These are phyloP conservation scores for Sporothrix schenckii DNA, from an alignment of 2,329 filamentous ascomycete genomes.

Conservation along the genomic window DNA sequence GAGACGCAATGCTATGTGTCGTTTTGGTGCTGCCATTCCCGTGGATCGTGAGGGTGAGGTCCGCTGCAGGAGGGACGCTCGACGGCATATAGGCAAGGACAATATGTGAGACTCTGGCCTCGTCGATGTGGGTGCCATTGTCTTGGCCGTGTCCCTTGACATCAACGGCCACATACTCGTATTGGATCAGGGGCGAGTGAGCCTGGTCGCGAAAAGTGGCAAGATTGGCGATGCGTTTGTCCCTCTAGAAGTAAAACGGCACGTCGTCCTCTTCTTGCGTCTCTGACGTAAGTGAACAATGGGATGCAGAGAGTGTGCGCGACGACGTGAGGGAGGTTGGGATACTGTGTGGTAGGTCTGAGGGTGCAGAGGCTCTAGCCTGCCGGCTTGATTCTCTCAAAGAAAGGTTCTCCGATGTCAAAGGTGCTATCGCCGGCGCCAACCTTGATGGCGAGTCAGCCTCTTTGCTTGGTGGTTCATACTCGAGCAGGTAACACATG, in stretches of 20 bases:
- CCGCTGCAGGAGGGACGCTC: background rate
- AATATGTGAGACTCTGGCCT: background rate
- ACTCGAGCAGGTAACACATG: background rate
- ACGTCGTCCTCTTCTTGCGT: background rate
- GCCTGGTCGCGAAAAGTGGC: constrained; percentile 7
- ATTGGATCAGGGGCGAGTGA: constrained; percentile 15
- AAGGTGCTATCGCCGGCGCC: background rate
- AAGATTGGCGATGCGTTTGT: background rate
- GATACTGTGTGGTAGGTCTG: too few relatives aligned
- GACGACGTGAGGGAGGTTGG: background rate
- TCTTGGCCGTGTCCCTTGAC: background rate
- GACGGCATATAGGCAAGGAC: constrained; percentile 13
- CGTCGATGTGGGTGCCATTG: background rate
- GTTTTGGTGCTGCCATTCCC: background rate
- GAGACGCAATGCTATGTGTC: background rate
- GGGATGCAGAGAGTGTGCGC: background rate
- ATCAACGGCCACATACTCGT: constrained; percentile 14
- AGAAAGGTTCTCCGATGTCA: background rate
- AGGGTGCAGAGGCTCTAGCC: too few relatives aligned
- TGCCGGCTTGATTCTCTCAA: background rate
- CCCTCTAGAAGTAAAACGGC: constrained; percentile 11
- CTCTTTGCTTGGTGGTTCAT: background rate
- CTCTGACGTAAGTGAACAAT: background rate
- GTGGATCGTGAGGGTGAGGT: background rate
- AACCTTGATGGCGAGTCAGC: background rate